phyloP scores from a whole-genome alignment of 148 eudicot genomes.

The Rhododendron griersonianum region DNA sequence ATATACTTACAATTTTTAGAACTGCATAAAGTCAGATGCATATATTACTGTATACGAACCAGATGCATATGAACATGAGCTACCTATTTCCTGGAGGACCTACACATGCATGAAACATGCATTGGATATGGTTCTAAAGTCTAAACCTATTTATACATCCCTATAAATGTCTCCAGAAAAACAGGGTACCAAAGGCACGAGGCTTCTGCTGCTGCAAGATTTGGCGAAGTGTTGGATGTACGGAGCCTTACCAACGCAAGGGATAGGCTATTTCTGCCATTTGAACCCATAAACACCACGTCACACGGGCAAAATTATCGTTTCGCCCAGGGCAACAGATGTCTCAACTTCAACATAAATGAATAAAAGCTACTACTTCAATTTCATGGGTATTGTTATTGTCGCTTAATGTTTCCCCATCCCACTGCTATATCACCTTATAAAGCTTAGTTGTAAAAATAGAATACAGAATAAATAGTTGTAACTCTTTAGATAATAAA shows the following conservation, averaged over 20 bases:
- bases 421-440: not conserved
- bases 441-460: not conserved
- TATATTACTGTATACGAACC: not conserved
- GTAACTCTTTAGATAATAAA: not conserved
- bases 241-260: not conserved
- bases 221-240: not conserved
- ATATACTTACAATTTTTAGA: not conserved
- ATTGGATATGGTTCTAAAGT: not conserved
- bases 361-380: not conserved
- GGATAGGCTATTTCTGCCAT: not conserved
- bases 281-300: not conserved
- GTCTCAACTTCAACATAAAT: not conserved
- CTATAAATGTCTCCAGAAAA: not conserved
- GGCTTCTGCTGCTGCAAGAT: not conserved
- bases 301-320: not conserved
- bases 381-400: not conserved
- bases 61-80: not conserved
- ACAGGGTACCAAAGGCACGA: not conserved
- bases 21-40: not conserved
- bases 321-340: not conserved
- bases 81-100: not conserved
- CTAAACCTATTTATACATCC: not conserved
- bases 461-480: not conserved
- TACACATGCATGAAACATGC: not conserved
- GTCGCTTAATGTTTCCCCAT: not conserved